Evolutionary conservation across 192 early-diverging fungal genomes (phyloP).

Genomic region (Backusella morwellensis): DNA sequence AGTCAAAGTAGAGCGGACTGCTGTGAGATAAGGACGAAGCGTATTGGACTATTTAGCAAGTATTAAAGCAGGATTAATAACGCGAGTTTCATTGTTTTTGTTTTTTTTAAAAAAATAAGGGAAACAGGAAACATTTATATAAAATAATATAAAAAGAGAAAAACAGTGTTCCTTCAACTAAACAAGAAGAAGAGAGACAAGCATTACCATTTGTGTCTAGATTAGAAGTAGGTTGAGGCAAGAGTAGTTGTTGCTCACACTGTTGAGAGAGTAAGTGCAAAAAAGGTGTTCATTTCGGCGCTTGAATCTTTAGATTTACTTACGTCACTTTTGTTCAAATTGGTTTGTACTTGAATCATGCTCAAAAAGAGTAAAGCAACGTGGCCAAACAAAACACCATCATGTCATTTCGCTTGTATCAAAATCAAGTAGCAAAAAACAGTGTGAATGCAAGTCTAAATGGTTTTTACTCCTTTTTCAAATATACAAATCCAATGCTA

Average conservation of each 20-base stretch:
- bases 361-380: no score
- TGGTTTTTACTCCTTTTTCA: no score
- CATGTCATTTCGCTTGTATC: no score
- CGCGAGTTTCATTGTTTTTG: not conserved
- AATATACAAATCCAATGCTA: no score
- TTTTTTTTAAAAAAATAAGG: not conserved
- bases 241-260: not conserved
- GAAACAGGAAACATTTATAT: not conserved
- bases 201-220: not conserved
- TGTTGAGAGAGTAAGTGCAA: not conserved
- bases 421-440: no score
- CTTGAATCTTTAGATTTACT: not conserved
- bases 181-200: not conserved
- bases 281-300: not conserved
- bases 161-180: not conserved
- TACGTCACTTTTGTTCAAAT: not conserved
- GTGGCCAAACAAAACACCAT: no score
- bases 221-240: not conserved
- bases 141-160: not conserved
- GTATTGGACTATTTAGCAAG: constrained; percentile 82
- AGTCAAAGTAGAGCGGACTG: constrained; percentile 90
- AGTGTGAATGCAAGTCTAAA: no score
- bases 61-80: constrained; percentile 2
- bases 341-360: no score
- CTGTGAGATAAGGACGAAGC: constrained; percentile 91